phyloP scores from a whole-genome alignment of 176 grass and related monocot species.

The Cocos nucifera region DNA sequence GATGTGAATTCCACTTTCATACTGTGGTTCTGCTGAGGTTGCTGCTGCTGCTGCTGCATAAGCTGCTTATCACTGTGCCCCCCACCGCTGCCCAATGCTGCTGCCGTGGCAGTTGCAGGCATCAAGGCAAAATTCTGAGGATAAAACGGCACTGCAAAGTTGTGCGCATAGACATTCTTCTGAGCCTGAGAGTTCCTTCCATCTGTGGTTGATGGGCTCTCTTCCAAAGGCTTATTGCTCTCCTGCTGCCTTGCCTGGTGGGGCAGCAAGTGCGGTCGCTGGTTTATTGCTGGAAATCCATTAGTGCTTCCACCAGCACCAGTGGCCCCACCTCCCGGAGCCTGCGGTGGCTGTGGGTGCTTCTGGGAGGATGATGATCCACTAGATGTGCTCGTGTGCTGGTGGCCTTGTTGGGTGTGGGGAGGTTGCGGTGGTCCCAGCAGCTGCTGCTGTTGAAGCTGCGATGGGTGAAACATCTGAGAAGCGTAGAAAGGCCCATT shows the following conservation, averaged over 20 bases:
- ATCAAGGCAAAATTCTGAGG: conserved; percentile 58
- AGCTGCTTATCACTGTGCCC: conserved; percentile 53
- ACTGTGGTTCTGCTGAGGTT: conserved; percentile 50
- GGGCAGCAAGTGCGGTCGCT: conserved; percentile 20
- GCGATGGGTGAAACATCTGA: conserved; percentile 82
- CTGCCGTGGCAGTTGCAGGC: conserved; percentile 26
- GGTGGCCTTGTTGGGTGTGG: neutral
- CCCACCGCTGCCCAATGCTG: conserved; percentile 20
- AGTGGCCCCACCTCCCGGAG: conserved; percentile 33
- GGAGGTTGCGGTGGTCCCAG: conserved; percentile 23
- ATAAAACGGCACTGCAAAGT: conserved; percentile 54
- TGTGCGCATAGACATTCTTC: conserved; percentile 44
- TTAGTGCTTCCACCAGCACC: conserved; percentile 28
- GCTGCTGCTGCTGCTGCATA: conserved; percentile 41
- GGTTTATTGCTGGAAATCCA: conserved; percentile 32
- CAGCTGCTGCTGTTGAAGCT: conserved; percentile 50
- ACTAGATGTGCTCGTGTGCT: conserved; percentile 3
- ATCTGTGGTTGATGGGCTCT: conserved; percentile 31
- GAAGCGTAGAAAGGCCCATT: conserved; percentile 60
- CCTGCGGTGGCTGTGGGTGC: conserved; percentile 7
- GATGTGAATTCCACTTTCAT: conserved; percentile 61
- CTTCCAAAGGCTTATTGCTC: conserved; percentile 31
- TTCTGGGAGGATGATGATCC: conserved; percentile 11
- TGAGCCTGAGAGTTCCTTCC: conserved; percentile 47
- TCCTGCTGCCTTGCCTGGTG: conserved; percentile 36